Evolutionary conservation across 116 monocot species (phyloP), one percentile per base, ranked within the genome.

Genomic region (Posidonia oceanica): DNA sequence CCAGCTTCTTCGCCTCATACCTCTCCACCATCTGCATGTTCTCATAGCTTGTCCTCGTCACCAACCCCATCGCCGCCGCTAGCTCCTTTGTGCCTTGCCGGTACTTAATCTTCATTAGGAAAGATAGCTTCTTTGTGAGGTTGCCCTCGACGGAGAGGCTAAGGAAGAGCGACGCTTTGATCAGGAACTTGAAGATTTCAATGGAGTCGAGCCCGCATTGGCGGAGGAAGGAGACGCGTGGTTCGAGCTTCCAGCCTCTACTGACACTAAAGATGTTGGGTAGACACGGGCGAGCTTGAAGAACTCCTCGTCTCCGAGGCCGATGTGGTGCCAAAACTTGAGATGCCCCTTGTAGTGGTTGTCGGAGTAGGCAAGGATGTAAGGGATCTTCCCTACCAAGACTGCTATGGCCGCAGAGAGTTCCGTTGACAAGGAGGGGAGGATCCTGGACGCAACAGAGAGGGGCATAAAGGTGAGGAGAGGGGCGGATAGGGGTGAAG

Each of bases 61-160:
- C 39, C 44, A 17, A 40, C 40, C 66, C 66, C 16, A 82, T 12
- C 18, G 86, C 86, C 17, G 57, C 48, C 2, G 82, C 86, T 57
- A 86, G 39, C 29, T 29, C 29, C 29, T 29, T 29, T 29, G 1
- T 29, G 29, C 29, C 29, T 29, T 29, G 1, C 29, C 67, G 54
- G 78, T 90, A 79, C 12, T 86, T 86, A 11, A 90, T 61, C 78
- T 86, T 90, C 52, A 86, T 71, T 8, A 90, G 76, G 39, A 90
- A 78, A 1, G 54, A 52, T 51, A 86, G 70, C 69, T 90, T 90
- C 74, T 82, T 86, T 3, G 82, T 52, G 16, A 90, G 82, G 60
- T 90, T 90, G 7, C 62, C 72, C 52, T 78, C 69, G 7, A 65
- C 72, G 2, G 86, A 90, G 14, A 90, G 74, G 76, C 82, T 86